Percentiles rank a stretch among this genome's conserved stretches.
Conservation (phyloP, 257 asterid genomes). For the Henckelia pumila region DNA sequence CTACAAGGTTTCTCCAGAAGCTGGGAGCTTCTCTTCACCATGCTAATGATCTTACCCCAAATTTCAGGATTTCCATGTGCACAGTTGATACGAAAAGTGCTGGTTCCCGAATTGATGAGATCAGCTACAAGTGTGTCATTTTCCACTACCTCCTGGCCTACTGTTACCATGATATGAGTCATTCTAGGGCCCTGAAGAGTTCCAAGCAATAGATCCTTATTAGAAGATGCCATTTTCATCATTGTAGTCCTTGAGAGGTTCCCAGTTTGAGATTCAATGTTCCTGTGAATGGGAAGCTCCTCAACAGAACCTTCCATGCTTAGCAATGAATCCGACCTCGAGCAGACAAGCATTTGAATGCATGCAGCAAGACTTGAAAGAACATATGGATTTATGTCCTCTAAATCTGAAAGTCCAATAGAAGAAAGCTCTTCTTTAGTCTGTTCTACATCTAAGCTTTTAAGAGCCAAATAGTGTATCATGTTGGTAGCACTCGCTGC, state of each 20-base stretch:
- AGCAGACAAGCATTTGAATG: conserved; percentile 43
- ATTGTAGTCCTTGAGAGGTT: conserved; percentile 43
- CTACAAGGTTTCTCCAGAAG: conserved; percentile 70
- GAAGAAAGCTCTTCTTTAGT: conserved; percentile 57
- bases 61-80: conserved; percentile 62
- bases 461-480: conserved; percentile 61
- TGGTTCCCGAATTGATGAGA: conserved; percentile 59
- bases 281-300: conserved; percentile 31
- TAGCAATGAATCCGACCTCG: conserved; percentile 36
- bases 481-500: conserved; percentile 52
- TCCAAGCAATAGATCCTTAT: conserved; percentile 51
- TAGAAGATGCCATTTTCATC: conserved; percentile 42
- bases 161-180: conserved; percentile 71
- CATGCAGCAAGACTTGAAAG: conserved; percentile 65
- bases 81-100: conserved; percentile 65
- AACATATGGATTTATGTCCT: conserved; percentile 50
- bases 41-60: conserved; percentile 56
- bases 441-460: conserved; percentile 52
- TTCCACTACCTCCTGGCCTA: conserved; percentile 57
- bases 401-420: conserved; percentile 51
- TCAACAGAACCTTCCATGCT: conserved; percentile 26
- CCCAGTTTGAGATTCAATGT: conserved; percentile 31
- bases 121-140: conserved; percentile 41
- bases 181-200: conserved; percentile 42
- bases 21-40: conserved; percentile 46